Conservation (phyloP, 345 rosid species). For the Eucalyptus grandis region DNA sequence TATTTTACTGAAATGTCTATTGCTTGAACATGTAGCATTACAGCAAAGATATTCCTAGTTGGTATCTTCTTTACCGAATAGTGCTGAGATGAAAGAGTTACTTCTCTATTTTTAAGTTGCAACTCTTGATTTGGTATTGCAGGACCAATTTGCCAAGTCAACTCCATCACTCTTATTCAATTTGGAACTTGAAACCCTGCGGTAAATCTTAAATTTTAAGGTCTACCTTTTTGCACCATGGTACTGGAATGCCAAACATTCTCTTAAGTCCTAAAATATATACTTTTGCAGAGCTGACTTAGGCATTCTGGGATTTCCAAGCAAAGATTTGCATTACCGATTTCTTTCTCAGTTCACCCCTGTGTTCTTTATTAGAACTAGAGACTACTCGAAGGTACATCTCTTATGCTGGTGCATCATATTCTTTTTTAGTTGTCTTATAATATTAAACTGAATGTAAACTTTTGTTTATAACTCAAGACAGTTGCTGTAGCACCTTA, state of each 20-base stretch:
- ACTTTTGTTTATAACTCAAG: constrained; percentile 30
- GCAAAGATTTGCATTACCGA: constrained; percentile 87
- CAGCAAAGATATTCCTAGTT: not conserved
- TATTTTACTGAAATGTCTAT: not conserved
- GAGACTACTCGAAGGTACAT: constrained; percentile 92
- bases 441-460: not conserved
- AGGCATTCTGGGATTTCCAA: constrained; percentile 84
- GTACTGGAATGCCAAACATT: not conserved
- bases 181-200: constrained; percentile 92
- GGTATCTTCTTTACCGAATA: not conserved
- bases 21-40: not conserved
- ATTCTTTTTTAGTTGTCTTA: not conserved
- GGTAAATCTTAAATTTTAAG: constrained; percentile 29
- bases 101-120: not conserved
- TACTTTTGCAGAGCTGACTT: constrained; percentile 75
- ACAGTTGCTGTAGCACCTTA: constrained; percentile 90
- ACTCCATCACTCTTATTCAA: constrained; percentile 82
- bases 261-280: not conserved
- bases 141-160: constrained; percentile 73
- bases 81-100: not conserved
- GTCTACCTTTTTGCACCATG: not conserved
- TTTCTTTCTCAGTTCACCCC: constrained; percentile 88
- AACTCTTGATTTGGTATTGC: constrained; percentile 12
- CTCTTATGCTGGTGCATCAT: not conserved
- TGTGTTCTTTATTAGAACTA: constrained; percentile 67